Evolutionary conservation across 208 protist genomes (phyloP).

Genomic region (Phytomonas francai): DNA sequence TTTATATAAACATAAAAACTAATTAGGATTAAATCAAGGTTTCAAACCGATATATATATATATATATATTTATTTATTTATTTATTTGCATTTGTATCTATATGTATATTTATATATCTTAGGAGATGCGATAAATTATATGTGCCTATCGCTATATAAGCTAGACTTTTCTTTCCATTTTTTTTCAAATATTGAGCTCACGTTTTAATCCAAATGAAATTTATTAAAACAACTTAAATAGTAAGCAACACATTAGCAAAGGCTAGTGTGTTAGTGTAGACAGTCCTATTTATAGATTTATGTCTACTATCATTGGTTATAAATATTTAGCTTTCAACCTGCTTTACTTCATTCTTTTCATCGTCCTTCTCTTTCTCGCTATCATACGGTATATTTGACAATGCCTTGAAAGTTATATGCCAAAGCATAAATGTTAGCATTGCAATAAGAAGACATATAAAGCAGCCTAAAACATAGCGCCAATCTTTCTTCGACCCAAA

Average conservation of each 20-base stretch:
- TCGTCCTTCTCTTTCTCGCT: neutral
- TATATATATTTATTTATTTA: neutral
- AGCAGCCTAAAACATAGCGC: slow-evolving; percentile 25
- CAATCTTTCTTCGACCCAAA: slow-evolving; percentile 22
- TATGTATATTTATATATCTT: neutral
- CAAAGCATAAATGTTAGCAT: slow-evolving; percentile 27
- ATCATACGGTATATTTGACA: neutral
- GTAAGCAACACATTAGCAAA: neutral
- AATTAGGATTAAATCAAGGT: slow-evolving; percentile 1
- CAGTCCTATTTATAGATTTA: neutral
- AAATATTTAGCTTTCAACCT: neutral
- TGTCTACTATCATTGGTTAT: neutral
- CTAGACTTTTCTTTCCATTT: neutral
- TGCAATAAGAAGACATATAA: slow-evolving; percentile 27
- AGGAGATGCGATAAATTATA: slow-evolving; percentile 1
- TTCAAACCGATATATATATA: neutral
- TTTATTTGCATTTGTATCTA: no score
- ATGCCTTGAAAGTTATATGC: slow-evolving; percentile 18
- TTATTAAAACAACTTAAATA: neutral
- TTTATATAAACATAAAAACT: slow-evolving; percentile 6
- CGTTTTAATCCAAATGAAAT: neutral
- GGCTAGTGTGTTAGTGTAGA: neutral
- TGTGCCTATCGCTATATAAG: neutral
- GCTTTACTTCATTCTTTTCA: slow-evolving; percentile 1
- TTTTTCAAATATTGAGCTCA: no score